Evolutionary conservation across 139 green algal genomes (phyloP).

Genomic region (Volvox africanus): DNA sequence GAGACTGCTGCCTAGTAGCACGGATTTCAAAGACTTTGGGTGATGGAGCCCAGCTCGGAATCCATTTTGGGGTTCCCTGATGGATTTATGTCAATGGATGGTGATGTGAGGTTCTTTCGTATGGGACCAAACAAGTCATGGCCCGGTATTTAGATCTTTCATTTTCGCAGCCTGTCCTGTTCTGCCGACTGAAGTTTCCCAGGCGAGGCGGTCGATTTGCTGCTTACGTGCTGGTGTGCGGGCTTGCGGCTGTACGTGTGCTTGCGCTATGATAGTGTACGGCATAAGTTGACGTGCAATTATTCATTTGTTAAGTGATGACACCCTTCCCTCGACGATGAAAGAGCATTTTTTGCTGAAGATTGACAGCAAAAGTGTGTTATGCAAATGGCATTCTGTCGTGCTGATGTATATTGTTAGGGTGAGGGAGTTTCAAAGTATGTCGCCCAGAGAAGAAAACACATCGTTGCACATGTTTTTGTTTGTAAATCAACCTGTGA

Average conservation of each 20-base stretch:
- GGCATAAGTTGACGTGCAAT: background rate
- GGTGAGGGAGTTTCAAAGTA: no score
- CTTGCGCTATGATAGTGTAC: background rate
- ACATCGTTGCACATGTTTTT: background rate
- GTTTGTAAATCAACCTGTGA: no score
- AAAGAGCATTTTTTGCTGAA: background rate
- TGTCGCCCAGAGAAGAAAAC: background rate
- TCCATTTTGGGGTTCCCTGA: no score
- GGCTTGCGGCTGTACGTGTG: background rate
- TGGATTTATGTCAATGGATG: background rate
- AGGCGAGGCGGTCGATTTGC: background rate
- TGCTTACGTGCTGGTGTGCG: background rate
- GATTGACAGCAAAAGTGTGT: background rate
- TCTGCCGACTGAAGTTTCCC: background rate
- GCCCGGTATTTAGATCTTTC: background rate
- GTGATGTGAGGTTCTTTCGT: background rate
- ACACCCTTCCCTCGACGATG: background rate
- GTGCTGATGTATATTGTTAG: background rate
- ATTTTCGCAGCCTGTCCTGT: background rate
- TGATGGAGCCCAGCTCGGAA: no score
- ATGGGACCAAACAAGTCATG: background rate
- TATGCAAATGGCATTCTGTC: background rate
- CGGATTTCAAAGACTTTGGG: no score
- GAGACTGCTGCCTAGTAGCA: no score
- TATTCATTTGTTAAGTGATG: conserved; percentile 29